Evolutionary conservation across 1,284 basidiomycete genomes (phyloP).

Genomic region (Coniferiporia weirii): DNA sequence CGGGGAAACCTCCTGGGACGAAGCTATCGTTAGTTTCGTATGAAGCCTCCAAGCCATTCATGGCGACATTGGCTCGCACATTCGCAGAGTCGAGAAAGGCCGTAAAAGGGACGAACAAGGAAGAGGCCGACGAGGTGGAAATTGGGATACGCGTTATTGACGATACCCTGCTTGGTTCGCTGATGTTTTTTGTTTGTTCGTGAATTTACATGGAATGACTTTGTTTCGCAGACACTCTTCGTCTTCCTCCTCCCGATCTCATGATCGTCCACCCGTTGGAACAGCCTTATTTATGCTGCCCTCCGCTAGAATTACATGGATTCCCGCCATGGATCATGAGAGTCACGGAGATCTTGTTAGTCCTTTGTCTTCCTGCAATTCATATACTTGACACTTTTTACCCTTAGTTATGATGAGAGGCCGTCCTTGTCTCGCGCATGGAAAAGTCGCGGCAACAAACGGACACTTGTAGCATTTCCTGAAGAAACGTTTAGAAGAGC

Average conservation of each 20-base stretch:
- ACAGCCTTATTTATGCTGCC: conserved; percentile 30
- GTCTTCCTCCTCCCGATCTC: conserved; percentile 56
- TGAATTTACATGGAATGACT: neutral
- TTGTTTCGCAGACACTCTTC: conserved; percentile 20
- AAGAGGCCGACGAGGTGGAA: neutral
- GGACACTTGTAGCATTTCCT: conserved; percentile 2
- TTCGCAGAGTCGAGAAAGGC: conserved; percentile 25
- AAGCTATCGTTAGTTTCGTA: conserved; percentile 41
- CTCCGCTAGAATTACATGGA: conserved; percentile 59
- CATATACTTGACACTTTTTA: neutral
- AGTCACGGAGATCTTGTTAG: conserved; percentile 72
- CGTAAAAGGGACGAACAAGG: neutral
- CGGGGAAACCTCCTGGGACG: neutral
- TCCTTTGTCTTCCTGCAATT: conserved; percentile 1
- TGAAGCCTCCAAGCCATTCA: conserved; percentile 44
- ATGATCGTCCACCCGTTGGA: conserved; percentile 62
- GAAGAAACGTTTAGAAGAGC: conserved; percentile 47
- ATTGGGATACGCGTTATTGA: conserved; percentile 7
- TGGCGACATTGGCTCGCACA: conserved; percentile 39
- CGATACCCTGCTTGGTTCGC: conserved; percentile 4
- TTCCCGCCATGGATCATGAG: conserved; percentile 78
- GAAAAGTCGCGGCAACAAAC: conserved; percentile 3
- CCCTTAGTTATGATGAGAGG: conserved; percentile 5
- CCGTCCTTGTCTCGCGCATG: conserved; percentile 9
- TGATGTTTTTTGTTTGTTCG: neutral